Evolutionary conservation across 148 eudicot species (phyloP), one percentile per base, ranked within the genome.

Genomic region (Cornus suecica): DNA sequence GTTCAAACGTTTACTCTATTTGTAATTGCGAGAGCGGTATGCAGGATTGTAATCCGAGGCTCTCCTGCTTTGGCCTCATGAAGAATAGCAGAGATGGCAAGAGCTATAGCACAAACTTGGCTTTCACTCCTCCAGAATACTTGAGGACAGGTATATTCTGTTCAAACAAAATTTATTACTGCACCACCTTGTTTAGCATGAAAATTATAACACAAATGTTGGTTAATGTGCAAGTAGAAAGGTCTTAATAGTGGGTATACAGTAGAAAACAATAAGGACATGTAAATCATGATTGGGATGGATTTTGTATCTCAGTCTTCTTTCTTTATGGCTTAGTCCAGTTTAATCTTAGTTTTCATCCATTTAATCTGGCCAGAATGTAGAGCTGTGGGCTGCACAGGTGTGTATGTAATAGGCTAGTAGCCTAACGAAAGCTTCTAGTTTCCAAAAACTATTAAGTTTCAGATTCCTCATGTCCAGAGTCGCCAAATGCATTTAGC

Each of bases 111-210:
- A 90, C 97, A 48, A 92, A 92, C 79, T 79, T 90, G 82, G 95
- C 97, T 72, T 92, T 92, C 85, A 90, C 97, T 71, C 97, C 97
- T 74, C 97, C 97, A 63, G 97, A 92, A 74, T 92, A 92, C 82
- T 81, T 92, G 84, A 90, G 90, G 79, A 90, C 97, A 87, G 97
- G 97, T 92, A 71, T 63, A 25, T 11, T 42, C 26, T 32, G 22
- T 45, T 75, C 13, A 23, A 31, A 32, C 58, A 24, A 23, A 68
- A 45, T 45, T 16, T 5, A 34, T 27, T 42, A n/a, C 9, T 24
- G 72, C 9, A 2, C 71, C 27, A 10, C 34, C 16, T 52, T 67
- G 52, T 24, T 68, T 37, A 54, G 30, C 27, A 2, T 18, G 26
- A 71, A 48, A 48, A 27, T 25, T 3, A 10, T 45, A 20, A 69